A percentile compares a stretch with the other conserved stretches of the same genome.
These are phyloP conservation scores for Ascocoryne sarcoides DNA, from an alignment of 2,329 filamentous ascomycete genomes.

Conservation along the genomic window DNA sequence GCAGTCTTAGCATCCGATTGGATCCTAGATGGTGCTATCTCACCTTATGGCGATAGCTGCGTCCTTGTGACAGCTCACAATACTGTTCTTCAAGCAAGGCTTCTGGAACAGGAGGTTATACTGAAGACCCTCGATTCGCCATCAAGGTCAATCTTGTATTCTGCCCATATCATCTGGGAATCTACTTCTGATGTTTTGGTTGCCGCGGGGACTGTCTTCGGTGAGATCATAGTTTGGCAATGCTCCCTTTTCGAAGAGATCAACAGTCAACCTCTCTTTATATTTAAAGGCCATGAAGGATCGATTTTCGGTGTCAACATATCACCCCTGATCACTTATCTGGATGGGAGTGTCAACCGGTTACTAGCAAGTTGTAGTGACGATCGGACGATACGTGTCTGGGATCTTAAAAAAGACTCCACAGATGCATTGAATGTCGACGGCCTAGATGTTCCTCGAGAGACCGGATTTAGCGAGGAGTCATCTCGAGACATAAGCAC, in stretches of 20 bases:
- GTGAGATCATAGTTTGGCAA: slow-evolving; percentile 87
- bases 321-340: slow-evolving; percentile 43
- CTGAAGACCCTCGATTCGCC: slow-evolving; percentile 48
- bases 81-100: slow-evolving; percentile 51
- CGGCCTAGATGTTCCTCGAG: slow-evolving; percentile 28
- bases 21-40: slow-evolving; percentile 61
- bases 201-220: slow-evolving; percentile 86
- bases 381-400: slow-evolving; percentile 80
- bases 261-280: slow-evolving; percentile 39
- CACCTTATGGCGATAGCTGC: slow-evolving; percentile 37
- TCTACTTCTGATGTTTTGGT: slow-evolving; percentile 55
- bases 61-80: slow-evolving; percentile 82
- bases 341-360: slow-evolving; percentile 37
- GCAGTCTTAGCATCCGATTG: slow-evolving; percentile 57
- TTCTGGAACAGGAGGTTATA: slow-evolving; percentile 27
- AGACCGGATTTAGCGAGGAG: slow-evolving; percentile 54
- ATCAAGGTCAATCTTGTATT: slow-evolving; percentile 80
- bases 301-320: slow-evolving; percentile 88
- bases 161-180: slow-evolving; percentile 63
- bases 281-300: slow-evolving; percentile 69
- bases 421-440: neutral
- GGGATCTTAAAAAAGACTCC: slow-evolving; percentile 53
- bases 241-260: slow-evolving; percentile 34
- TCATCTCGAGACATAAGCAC: slow-evolving; percentile 24
- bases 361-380: slow-evolving; percentile 91